Percentiles rank a stretch among this genome's conserved stretches.
phyloP scores from a whole-genome alignment of 2,329 filamentous ascomycete genomes.

The Fusarium falciforme region DNA sequence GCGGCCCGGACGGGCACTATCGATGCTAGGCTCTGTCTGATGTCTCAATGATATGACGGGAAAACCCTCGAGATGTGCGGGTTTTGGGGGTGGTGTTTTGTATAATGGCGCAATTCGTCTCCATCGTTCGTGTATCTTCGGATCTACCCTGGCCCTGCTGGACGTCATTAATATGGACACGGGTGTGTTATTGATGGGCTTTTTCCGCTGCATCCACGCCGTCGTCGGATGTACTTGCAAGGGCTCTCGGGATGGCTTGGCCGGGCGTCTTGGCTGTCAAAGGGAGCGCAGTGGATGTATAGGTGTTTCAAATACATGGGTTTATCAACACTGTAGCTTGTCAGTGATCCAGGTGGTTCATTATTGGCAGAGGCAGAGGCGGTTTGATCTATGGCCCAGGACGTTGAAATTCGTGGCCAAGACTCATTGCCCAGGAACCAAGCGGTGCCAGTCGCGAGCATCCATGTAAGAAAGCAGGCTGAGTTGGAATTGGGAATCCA shows the following conservation, averaged over 20 bases:
- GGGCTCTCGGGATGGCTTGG: not conserved
- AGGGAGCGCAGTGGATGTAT: constrained; percentile 6
- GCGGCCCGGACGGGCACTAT: constrained; percentile 29
- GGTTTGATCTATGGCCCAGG: not conserved
- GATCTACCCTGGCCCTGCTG: constrained; percentile 21
- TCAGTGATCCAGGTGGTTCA: not conserved
- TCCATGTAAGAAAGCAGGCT: not conserved
- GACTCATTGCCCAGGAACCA: not conserved
- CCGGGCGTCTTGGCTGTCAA: not conserved
- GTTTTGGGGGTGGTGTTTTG: constrained; percentile 10
- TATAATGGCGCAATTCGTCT: constrained; percentile 27
- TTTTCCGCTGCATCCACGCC: constrained; percentile 7
- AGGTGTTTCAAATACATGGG: constrained; percentile 2
- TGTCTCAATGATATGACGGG: constrained; percentile 37
- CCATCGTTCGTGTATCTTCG: constrained; percentile 24
- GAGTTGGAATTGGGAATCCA: not conserved
- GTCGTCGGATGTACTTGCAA: not conserved
- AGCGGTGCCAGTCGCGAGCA: not conserved
- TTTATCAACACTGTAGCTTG: not conserved
- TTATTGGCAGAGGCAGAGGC: not conserved
- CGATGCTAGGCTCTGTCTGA: constrained; percentile 26
- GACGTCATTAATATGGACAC: constrained; percentile 15
- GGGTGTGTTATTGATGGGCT: constrained; percentile 4
- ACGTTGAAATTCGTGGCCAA: not conserved
- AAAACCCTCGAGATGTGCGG: not conserved